Conservation (phyloP, 2,329 filamentous ascomycete genomes). For the Stachybotrys chartarum region DNA sequence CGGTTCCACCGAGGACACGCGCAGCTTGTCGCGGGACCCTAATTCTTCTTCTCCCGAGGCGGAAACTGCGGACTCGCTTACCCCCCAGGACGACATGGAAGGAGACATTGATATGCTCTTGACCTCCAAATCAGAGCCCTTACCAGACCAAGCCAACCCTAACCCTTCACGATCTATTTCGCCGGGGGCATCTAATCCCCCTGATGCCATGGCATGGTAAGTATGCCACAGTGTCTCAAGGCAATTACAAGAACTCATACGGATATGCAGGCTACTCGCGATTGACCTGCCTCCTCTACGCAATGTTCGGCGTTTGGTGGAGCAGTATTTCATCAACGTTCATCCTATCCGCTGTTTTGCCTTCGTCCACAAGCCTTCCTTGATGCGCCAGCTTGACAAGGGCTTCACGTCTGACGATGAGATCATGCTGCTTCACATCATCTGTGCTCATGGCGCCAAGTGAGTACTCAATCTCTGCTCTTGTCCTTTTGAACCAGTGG, state of each 20-base stretch:
- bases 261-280: conserved; percentile 21
- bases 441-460: conserved; percentile 32
- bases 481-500: not conserved
- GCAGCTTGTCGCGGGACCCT: conserved; percentile 1
- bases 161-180: not conserved
- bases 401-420: conserved; percentile 28
- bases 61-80: conserved; percentile 1
- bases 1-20: not conserved
- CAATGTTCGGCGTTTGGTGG: conserved; percentile 26
- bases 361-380: conserved; percentile 32
- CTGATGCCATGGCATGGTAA: not conserved
- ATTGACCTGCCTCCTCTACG: conserved; percentile 22
- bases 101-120: not conserved
- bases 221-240: not conserved
- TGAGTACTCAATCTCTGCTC: conserved; percentile 8
- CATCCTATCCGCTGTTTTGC: conserved; percentile 33
- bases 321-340: conserved; percentile 30
- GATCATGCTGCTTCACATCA: conserved; percentile 26
- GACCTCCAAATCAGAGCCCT: not conserved
- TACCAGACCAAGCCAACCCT: not conserved
- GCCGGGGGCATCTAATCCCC: not conserved
- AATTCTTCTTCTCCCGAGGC: conserved; percentile 15
- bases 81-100: not conserved
- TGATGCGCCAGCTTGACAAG: conserved; percentile 29
- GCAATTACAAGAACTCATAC: not conserved